Evolutionary conservation across 2,329 filamentous ascomycete genomes (phyloP).

Genomic region (Xylariaceae sp.): DNA sequence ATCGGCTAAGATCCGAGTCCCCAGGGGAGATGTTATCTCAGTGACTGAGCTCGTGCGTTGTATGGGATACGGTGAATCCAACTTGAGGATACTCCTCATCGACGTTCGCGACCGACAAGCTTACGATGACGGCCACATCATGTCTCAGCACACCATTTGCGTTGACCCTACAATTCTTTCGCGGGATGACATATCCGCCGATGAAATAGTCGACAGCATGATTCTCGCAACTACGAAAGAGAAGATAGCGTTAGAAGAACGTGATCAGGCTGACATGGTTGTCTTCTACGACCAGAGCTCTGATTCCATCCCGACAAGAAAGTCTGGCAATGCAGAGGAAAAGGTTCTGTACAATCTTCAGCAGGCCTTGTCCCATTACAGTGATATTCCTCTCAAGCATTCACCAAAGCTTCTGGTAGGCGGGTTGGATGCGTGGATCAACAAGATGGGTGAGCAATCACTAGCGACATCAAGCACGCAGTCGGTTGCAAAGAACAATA

Average conservation of each 20-base stretch:
- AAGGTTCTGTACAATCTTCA: constrained; percentile 67
- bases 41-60: constrained; percentile 68
- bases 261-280: constrained; percentile 76
- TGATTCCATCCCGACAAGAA: constrained; percentile 41
- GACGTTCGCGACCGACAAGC: constrained; percentile 77
- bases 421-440: constrained; percentile 81
- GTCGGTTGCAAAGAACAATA: constrained; percentile 9
- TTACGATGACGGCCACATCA: constrained; percentile 87
- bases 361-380: constrained; percentile 79
- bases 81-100: constrained; percentile 71
- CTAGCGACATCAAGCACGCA: constrained; percentile 41
- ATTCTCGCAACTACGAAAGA: constrained; percentile 72
- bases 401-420: constrained; percentile 75
- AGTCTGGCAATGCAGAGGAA: constrained; percentile 37
- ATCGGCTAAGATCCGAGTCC: constrained; percentile 42
- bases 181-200: constrained; percentile 61
- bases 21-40: constrained; percentile 57
- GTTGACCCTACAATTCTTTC: constrained; percentile 75
- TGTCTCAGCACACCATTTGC: constrained; percentile 78
- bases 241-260: constrained; percentile 65
- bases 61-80: constrained; percentile 49
- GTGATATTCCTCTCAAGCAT: constrained; percentile 68
- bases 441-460: constrained; percentile 70
- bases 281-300: constrained; percentile 83
- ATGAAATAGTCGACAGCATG: constrained; percentile 62